A percentile compares a stretch with the other conserved stretches of the same genome.
Evolutionary conservation across 768 basidiomycete species (phyloP).

Genomic region (Russula griseocarnosa): DNA sequence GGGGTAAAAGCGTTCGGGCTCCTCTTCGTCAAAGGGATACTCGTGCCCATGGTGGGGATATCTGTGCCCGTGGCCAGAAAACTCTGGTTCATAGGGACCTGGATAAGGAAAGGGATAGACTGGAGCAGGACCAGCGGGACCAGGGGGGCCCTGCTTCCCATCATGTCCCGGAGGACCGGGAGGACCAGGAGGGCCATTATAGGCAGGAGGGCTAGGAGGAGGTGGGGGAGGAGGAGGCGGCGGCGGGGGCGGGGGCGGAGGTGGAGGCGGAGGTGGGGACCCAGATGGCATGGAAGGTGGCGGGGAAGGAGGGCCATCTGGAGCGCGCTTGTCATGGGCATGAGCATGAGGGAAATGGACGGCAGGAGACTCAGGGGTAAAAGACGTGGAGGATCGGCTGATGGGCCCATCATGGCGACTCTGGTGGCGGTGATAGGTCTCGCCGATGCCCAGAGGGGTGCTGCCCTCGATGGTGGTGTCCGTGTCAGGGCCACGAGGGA

Average conservation of each 20-base stretch:
- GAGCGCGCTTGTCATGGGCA: neutral
- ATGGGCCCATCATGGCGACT: neutral
- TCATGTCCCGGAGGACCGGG: conserved; percentile 6
- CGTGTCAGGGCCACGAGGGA: neutral
- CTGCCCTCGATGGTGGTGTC: conserved; percentile 13
- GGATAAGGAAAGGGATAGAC: neutral
- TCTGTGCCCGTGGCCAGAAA: neutral
- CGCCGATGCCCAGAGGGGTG: neutral
- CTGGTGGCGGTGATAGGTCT: conserved; percentile 6
- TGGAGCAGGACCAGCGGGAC: neutral
- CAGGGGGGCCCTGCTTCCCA: neutral
- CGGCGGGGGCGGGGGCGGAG: neutral
- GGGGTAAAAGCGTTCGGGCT: neutral
- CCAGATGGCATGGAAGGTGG: neutral
- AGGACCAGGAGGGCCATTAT: neutral
- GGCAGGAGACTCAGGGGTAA: neutral
- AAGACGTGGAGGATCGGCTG: neutral
- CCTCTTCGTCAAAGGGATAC: neutral
- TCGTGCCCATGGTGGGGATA: conserved; percentile 7
- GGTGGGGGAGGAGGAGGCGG: neutral
- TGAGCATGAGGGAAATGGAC: neutral
- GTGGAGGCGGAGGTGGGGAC: neutral
- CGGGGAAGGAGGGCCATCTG: neutral
- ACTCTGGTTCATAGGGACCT: neutral
- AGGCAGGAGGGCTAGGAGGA: neutral